A percentile compares a stretch with the other conserved stretches of the same genome.
Evolutionary conservation across 768 basidiomycete species (phyloP).

Genomic region (Pleurotus giganteus): DNA sequence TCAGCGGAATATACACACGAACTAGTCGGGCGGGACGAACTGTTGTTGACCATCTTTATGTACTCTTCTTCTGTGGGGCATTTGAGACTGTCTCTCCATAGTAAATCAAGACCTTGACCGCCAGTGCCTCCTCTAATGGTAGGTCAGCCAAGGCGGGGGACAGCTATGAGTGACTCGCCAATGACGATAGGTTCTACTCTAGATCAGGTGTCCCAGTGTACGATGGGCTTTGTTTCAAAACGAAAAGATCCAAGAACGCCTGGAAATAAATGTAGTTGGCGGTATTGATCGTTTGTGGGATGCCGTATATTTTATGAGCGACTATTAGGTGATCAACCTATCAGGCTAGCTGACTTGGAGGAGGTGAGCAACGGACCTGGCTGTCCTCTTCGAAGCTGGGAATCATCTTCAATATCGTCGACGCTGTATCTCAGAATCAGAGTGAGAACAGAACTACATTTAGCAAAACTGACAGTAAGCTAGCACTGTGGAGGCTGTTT

Average conservation of each 20-base stretch:
- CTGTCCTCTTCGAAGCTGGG: constrained; percentile 79
- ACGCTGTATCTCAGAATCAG: constrained; percentile 47
- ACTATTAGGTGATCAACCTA: too few species aligned
- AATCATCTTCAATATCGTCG: constrained; percentile 93
- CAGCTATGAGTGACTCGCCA: constrained; percentile 37
- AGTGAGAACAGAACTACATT: neutral
- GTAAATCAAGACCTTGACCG: constrained; percentile 91
- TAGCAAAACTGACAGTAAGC: constrained; percentile 65
- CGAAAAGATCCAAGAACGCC: constrained; percentile 82
- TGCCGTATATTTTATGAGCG: constrained; percentile 93
- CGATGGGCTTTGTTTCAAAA: constrained; percentile 36
- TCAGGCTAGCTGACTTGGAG: neutral
- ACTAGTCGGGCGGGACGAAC: constrained; percentile 37
- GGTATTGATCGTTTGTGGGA: constrained; percentile 95
- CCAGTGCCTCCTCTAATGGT: constrained; percentile 58
- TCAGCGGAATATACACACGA: neutral
- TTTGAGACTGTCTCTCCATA: constrained; percentile 88
- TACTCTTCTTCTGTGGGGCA: constrained; percentile 97
- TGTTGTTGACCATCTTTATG: constrained; percentile 94
- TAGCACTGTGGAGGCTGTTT: constrained; percentile 92
- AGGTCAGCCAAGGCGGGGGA: neutral
- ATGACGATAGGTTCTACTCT: constrained; percentile 75
- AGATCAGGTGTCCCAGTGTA: constrained; percentile 39
- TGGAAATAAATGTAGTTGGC: constrained; percentile 98
- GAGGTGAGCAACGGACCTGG: constrained; percentile 52